Conservation (phyloP, 306 rosid genomes). For the Malus sylvestris region DNA sequence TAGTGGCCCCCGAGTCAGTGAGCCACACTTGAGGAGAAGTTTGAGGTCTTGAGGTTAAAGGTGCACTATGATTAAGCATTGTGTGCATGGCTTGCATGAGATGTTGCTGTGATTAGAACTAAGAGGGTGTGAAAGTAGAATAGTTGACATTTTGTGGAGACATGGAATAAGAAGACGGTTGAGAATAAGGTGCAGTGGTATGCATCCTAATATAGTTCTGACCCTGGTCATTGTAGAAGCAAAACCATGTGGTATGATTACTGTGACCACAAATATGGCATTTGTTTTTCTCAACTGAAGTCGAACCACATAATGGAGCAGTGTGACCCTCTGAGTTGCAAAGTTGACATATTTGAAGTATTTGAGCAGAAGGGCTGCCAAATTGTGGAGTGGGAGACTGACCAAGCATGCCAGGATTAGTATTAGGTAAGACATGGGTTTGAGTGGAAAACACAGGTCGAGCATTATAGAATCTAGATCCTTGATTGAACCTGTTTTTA, state of each 20-base stretch:
- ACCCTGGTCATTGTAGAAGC: not conserved
- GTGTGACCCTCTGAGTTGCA: no score
- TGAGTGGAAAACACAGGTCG: no score
- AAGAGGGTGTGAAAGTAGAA: no score
- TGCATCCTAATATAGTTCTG: not conserved
- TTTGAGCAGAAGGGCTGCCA: no score
- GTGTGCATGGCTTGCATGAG: not conserved
- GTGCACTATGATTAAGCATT: not conserved
- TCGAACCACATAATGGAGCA: no score
- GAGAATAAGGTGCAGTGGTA: not conserved
- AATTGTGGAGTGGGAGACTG: no score
- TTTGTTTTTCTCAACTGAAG: no score
- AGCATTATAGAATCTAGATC: no score
- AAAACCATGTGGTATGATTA: not conserved
- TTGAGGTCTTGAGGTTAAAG: not conserved
- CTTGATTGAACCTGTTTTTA: no score
- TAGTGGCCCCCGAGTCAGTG: not conserved
- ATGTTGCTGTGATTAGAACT: rapidly evolving
- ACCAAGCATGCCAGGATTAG: no score
- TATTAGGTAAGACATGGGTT: no score
- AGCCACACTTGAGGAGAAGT: not conserved
- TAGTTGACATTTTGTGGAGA: not conserved
- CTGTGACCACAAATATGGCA: not conserved
- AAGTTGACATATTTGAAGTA: no score
- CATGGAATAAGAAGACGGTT: not conserved